These are phyloP conservation scores for Haplosporangium gracile DNA, from an alignment of 192 early-diverging fungal genomes.

Conservation along the genomic window DNA sequence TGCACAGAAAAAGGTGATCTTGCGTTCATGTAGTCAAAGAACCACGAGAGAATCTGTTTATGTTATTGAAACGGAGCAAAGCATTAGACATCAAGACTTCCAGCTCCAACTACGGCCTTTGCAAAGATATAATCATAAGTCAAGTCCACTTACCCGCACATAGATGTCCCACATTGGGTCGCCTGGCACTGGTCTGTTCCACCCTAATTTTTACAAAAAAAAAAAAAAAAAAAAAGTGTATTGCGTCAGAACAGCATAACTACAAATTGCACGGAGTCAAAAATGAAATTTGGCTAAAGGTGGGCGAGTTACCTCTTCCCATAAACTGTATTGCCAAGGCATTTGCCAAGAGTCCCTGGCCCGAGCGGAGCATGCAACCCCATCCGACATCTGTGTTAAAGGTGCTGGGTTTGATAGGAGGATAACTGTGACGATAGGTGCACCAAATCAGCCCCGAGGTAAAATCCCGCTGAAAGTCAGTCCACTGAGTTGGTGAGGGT, in stretches of 20 bases:
- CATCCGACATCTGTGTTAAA: constrained; percentile 92
- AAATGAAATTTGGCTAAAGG: background rate
- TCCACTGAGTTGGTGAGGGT: constrained; percentile 48
- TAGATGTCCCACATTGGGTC: constrained; percentile 59
- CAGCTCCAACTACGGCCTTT: too few species aligned
- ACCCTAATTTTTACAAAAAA: constrained; percentile 41
- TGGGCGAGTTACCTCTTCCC: constrained; percentile 71
- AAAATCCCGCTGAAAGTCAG: constrained; percentile 85
- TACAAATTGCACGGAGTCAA: background rate
- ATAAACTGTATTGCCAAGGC: constrained; percentile 81
- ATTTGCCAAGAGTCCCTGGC: constrained; percentile 93
- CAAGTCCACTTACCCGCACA: constrained; percentile 44
- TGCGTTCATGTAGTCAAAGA: constrained; percentile 81
- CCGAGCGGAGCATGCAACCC: constrained; percentile 98
- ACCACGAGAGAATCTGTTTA: constrained; percentile 77
- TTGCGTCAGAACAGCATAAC: background rate
- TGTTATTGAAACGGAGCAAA: constrained; percentile 16
- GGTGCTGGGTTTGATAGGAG: constrained; percentile 80
- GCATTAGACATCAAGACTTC: background rate
- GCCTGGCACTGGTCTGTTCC: constrained; percentile 56
- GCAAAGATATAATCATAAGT: background rate
- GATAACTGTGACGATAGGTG: constrained; percentile 92
- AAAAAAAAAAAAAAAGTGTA: background rate
- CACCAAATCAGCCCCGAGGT: constrained; percentile 84
- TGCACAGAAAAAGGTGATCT: constrained; percentile 93